Evolutionary conservation across 106 monocot genomes (phyloP), one percentile per base, ranked within the genome.

Genomic region (Acorus calamus): DNA sequence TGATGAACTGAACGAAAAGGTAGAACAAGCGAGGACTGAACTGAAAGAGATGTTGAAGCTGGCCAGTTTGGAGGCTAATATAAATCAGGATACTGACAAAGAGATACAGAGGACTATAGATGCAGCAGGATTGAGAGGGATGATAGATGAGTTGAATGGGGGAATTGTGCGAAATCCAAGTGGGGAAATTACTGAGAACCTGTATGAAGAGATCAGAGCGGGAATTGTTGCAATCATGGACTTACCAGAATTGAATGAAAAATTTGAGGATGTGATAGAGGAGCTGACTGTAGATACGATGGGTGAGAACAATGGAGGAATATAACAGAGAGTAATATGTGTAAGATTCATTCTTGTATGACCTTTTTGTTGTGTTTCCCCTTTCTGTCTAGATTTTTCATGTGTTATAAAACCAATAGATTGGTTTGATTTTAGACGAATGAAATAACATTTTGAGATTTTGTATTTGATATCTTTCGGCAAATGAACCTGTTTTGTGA

Each of bases 91-190:
- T n/a, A 54, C 77, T 6, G 69, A 52, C 56, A 67, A 47, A 48
- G 89, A 89, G 49, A 89, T 85, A 60, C 77, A 74, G 52, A 78
- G 55, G 43, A 80, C 72, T 3, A 74, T 85, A 5, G 77, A 75
- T 28, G 10, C 4, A 3, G 62, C 60, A 11, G 85, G 85, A 9
- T 58, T 83, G 46, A 75, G 65, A 59, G 74, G 67, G 47, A 89
- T 80, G 70, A 65, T 85, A 50, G 72, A 79, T 3, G 72, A 75
- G 47, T 11, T 82, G 61, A 89, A 75, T 70, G 74, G 72, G 43
- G 85, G 79, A 67, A 71, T 87, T 42, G 60, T 14, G 12, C 82
- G 8, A 49, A 77, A 74, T 49, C 46, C 72, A 2, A 74, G 67
- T 47, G 46, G 70, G 48, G 75, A 86, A 49, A 83, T 67, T 64